Evolutionary conservation across 2,329 filamentous ascomycete genomes (phyloP).

Genomic region (Microcera coccophila): DNA sequence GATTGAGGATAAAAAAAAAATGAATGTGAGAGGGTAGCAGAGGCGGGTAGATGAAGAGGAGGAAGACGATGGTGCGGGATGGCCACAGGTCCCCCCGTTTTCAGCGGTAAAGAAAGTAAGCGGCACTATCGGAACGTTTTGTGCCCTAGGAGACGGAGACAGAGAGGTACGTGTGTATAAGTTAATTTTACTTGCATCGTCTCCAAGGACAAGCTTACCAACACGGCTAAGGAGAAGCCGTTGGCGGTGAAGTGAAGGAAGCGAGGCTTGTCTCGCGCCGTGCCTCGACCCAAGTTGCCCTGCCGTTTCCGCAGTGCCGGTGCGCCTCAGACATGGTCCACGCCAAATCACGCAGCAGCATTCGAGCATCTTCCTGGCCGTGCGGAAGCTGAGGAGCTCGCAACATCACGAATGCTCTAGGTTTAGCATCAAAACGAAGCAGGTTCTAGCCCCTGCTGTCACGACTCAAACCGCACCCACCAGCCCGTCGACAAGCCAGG

Average conservation of each 20-base stretch:
- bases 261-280: neutral
- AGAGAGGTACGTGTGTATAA: neutral
- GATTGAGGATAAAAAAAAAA: too few relatives aligned
- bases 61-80: too few relatives aligned
- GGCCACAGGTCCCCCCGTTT: too few relatives aligned
- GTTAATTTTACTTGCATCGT: neutral
- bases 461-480: neutral
- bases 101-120: neutral
- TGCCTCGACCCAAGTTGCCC: neutral
- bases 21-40: too few relatives aligned
- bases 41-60: too few relatives aligned
- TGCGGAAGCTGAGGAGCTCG: neutral
- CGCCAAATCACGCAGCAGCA: conserved; percentile 1
- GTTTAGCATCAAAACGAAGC: neutral
- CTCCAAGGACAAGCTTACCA: neutral
- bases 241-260: neutral
- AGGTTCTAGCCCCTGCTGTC: neutral
- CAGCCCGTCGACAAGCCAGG: neutral
- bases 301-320: neutral
- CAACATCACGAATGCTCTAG: neutral
- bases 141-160: neutral
- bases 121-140: neutral
- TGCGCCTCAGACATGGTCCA: too few relatives aligned
- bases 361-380: neutral
- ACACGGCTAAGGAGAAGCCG: neutral